Evolutionary conservation across 768 basidiomycete species (phyloP).

Genomic region (Suillus subaureus): DNA sequence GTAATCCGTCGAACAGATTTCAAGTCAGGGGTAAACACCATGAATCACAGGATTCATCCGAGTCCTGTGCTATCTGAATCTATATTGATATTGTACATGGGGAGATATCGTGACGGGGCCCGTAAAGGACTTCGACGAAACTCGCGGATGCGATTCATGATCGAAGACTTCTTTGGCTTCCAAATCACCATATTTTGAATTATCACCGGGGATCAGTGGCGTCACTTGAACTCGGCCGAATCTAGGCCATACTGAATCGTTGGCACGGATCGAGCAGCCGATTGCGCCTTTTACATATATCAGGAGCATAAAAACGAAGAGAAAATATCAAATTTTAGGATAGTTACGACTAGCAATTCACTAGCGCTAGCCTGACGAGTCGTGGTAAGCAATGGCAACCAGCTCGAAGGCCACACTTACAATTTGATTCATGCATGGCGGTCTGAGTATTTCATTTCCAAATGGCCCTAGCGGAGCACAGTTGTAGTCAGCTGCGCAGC

Average conservation of each 20-base stretch:
- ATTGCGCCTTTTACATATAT: background rate
- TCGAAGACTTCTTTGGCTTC: background rate
- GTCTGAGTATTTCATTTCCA: background rate
- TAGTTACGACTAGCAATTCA: background rate
- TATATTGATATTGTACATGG: background rate
- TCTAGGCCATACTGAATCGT: background rate
- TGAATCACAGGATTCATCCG: background rate
- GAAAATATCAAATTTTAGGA: background rate
- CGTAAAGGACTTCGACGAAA: background rate
- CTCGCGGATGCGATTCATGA: background rate
- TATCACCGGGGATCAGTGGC: background rate
- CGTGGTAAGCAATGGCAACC: background rate
- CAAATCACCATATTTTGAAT: background rate
- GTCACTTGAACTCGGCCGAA: background rate
- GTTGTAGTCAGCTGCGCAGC: too few species aligned
- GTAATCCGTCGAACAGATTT: background rate
- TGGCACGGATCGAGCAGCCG: background rate
- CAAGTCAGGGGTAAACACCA: background rate
- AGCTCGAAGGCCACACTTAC: background rate
- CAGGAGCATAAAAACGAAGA: background rate
- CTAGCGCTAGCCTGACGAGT: background rate
- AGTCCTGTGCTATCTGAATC: background rate
- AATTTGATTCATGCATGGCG: background rate
- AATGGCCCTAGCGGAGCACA: background rate
- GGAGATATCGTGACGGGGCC: background rate